These are phyloP conservation scores for Syzygium malaccense DNA, from an alignment of 441 rosid genomes.

Conservation along the genomic window DNA sequence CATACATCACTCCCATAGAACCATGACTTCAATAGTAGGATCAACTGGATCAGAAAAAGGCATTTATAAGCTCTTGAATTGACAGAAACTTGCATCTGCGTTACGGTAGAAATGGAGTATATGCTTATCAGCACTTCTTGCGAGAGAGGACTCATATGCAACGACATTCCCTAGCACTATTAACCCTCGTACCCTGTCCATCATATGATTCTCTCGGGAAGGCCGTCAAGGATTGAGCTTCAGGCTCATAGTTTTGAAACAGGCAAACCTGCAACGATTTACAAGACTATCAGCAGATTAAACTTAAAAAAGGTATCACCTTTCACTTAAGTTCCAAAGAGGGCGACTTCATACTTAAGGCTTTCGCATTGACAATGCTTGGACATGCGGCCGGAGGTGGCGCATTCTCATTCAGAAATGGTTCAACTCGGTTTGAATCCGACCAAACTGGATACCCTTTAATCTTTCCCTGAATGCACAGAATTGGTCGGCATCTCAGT, in stretches of 20 bases:
- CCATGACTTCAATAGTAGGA: not conserved
- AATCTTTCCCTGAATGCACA: conserved; percentile 53
- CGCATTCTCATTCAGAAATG: conserved; percentile 67
- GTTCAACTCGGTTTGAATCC: conserved; percentile 64
- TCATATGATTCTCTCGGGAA: not conserved
- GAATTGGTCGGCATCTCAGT: not conserved
- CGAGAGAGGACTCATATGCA: not conserved
- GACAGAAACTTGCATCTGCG: not conserved
- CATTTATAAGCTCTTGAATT: not conserved
- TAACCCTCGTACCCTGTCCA: not conserved
- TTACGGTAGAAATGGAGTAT: not conserved
- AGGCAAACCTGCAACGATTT: conserved; percentile 49
- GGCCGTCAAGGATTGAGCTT: not conserved
- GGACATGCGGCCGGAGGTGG: conserved; percentile 81
- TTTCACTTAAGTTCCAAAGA: not conserved
- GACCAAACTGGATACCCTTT: conserved; percentile 86
- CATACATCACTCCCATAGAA: not conserved
- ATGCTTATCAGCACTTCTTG: not conserved
- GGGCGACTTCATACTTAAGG: conserved; percentile 39
- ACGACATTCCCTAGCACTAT: not conserved
- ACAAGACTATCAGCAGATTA: not conserved
- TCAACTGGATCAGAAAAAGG: not conserved
- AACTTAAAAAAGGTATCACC: not conserved
- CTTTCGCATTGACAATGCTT: conserved; percentile 88
- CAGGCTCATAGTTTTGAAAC: conserved; percentile 63